Evolutionary conservation across 2,329 filamentous ascomycete genomes (phyloP), one percentile per base, ranked within the genome.

Genomic region (Colletotrichum tabaci): DNA sequence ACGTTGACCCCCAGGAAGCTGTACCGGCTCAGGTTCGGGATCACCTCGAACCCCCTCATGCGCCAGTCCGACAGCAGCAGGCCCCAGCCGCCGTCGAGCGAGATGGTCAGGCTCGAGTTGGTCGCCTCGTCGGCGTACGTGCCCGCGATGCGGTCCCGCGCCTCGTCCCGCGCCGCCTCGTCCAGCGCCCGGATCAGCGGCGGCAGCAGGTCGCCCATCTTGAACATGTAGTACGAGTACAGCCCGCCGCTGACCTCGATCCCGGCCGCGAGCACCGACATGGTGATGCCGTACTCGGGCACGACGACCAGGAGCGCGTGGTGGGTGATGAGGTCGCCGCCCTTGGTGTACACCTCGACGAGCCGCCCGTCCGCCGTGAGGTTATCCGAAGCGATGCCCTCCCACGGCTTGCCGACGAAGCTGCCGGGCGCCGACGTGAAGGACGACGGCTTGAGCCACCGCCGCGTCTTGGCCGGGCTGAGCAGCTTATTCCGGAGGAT

Each of bases 281-380:
- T 76, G 40, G 82, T 82, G 8, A 86, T 72, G 57, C 83, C 82
- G 73, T 87, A 87, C 73, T 87, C 85, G 0, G 85, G 84, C 0
- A 88, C 76, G 2, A 88, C 75, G 21, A 79, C 81, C 0, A 86
- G 74, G 2, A 78, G 74, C 3, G 81, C 75, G 73, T 83, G 80
- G 76, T 87, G 87, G 16, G 76, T 66, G 18, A 82, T 81, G 3
- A 86, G 72, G 66, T 83, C 82, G 3, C 86, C 86, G 2, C 75
- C 77, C 75, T 88, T 88, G 30, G 83, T 82, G 76, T 86, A 87
- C 2, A 87, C 63, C 35, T 87, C 85, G 16, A 87, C 76, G 0
- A 84, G 74, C 4, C 84, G 82, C 35, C 81, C 79, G 68, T 83
- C 82, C 0, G 76, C 73, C 6, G 81, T 81, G 40, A 84, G 70